Evolutionary conservation across 2,329 filamentous ascomycete species (phyloP), one percentile per base, ranked within the genome.

Genomic region (Cytospora schulzeri): DNA sequence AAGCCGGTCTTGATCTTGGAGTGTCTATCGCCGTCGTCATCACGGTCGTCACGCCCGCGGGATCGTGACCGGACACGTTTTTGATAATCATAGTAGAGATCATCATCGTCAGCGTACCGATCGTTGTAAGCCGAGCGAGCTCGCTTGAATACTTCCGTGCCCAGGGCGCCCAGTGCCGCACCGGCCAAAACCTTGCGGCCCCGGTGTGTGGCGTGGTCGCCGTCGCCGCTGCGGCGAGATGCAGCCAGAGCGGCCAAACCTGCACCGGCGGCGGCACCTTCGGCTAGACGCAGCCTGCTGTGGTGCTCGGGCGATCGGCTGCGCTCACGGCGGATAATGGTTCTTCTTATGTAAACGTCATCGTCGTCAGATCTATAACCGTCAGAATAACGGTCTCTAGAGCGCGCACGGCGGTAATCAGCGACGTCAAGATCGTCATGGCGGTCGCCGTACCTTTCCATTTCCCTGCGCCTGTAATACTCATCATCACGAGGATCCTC

Each of bases 191-290:
- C 83, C 70, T 87, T 87, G 62, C 83, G 81, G 51, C 84, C 84
- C 28, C 84, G 81, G 68, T 85, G 76, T 24, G 84, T 80, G 0
- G 76, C 76, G 4, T 83, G 70, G 28, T 84, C 83, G 57, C 83
- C 82, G 3, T 82, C 75, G 62, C 78, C 79, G 58, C 81, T 79
- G 56, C 83, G 80, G 24, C 85, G 83, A 56, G 83, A 84, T 19
- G 82, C 79, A 7, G 88, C 74, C 3, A 89, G 74, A n/a, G 86
- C 87, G 14, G 84, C 83, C 9, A 87, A 74, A 57, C 86, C 87
- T 22, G 87, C 87, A 19, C 86, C 87, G 31, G 87, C 87, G 19
- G 88, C 78, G 12, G 86, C 87, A n/a, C 87, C 87, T 70, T 88
- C 86, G 26, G 86, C 86, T 6, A 89, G 73, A 69, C 88, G 83